These are phyloP conservation scores for sorghum (Sorghum bicolor) DNA, from an alignment of 176 grass and related monocot species.

Conservation along the genomic window DNA sequence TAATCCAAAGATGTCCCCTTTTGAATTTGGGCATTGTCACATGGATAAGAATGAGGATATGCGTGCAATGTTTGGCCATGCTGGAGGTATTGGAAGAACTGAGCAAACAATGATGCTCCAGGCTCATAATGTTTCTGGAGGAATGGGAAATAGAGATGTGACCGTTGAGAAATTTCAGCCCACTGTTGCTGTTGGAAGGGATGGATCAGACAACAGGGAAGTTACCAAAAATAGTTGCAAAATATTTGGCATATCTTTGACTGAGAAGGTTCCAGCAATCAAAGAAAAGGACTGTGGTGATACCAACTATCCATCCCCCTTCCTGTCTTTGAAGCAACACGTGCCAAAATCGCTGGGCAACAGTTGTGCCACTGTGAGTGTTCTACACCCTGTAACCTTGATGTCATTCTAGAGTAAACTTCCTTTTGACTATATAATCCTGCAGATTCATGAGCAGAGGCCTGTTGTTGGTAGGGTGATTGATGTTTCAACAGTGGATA, in stretches of 20 bases:
- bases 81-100: slow-evolving; percentile 13
- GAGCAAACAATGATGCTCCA: background rate
- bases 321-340: slow-evolving; percentile 46
- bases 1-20: slow-evolving; percentile 19
- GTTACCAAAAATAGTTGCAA: slow-evolving; percentile 46
- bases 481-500: slow-evolving; percentile 56
- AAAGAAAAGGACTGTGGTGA: slow-evolving; percentile 20
- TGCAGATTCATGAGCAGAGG: slow-evolving; percentile 71
- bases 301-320: slow-evolving; percentile 26
- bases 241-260: slow-evolving; percentile 73
- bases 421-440: background rate
- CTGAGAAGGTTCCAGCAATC: slow-evolving; percentile 44
- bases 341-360: slow-evolving; percentile 51
- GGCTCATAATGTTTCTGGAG: slow-evolving; percentile 24
- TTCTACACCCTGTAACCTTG: background rate
- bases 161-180: slow-evolving; percentile 17
- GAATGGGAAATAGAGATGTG: background rate
- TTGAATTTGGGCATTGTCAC: slow-evolving; percentile 28
- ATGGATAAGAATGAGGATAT: slow-evolving; percentile 24
- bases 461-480: slow-evolving; percentile 65
- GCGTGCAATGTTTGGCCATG: background rate
- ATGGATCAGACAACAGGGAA: slow-evolving; percentile 27
- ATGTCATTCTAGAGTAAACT: slow-evolving; percentile 1
- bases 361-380: slow-evolving; percentile 54
- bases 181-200: background rate